These are phyloP conservation scores for Fusarium burgessii DNA, from an alignment of 2,329 filamentous ascomycete species.

Conservation along the genomic window DNA sequence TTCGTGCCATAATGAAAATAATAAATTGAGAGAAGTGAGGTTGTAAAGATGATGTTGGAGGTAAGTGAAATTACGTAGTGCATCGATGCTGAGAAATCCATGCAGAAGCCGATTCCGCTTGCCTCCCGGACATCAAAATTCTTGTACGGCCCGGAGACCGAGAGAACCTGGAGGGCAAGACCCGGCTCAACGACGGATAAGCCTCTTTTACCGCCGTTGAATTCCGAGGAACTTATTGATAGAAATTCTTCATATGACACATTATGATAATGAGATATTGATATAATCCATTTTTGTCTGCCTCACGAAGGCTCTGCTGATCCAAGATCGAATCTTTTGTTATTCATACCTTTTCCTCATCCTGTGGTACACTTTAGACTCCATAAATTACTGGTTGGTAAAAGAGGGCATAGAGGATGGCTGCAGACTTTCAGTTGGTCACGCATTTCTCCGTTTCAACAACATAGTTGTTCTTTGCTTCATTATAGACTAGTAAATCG, in stretches of 20 bases:
- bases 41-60: constrained; percentile 20
- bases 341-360: not conserved
- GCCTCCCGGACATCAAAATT: constrained; percentile 42
- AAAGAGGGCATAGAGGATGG: not conserved
- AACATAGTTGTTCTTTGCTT: not conserved
- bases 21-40: constrained; percentile 3
- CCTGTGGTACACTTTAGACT: not conserved
- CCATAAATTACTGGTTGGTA: too few relatives aligned
- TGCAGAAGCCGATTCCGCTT: constrained; percentile 40
- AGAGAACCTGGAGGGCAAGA: constrained; percentile 25
- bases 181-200: constrained; percentile 29
- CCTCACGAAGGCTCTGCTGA: not conserved
- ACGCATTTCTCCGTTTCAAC: not conserved
- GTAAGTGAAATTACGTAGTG: constrained; percentile 33
- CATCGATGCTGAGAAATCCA: constrained; percentile 47
- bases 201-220: not conserved
- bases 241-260: not conserved
- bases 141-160: constrained; percentile 36
- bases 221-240: not conserved
- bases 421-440: not conserved
- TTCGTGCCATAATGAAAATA: constrained; percentile 47
- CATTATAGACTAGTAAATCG: not conserved
- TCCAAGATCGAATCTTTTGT: not conserved
- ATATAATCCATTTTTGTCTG: too few relatives aligned
- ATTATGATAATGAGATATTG: not conserved